phyloP scores from a whole-genome alignment of 495 filamentous ascomycete genomes.

The Hypoxylon crocopeplum region DNA sequence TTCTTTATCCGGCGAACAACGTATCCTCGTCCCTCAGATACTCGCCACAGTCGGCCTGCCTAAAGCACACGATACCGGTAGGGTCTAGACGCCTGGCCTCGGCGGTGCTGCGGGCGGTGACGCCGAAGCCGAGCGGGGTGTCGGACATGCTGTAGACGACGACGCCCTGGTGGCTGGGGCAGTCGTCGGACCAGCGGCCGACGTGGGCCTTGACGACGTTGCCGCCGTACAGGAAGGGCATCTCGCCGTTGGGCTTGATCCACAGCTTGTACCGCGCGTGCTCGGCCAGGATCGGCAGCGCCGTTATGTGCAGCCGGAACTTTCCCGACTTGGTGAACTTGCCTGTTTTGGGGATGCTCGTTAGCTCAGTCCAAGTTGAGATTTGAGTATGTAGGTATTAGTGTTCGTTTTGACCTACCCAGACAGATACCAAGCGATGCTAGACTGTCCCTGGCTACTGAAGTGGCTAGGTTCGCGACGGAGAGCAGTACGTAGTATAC shows the following conservation, averaged over 20 bases:
- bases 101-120: constrained; percentile 80
- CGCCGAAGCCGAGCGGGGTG: constrained; percentile 75
- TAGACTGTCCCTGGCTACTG: constrained; percentile 76
- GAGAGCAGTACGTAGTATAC: constrained; percentile 89
- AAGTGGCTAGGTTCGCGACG: constrained; percentile 88
- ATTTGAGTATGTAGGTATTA: neutral
- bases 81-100: constrained; percentile 85
- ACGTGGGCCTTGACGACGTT: constrained; percentile 93
- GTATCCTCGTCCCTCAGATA: constrained; percentile 83
- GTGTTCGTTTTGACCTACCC: constrained; percentile 44
- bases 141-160: constrained; percentile 80
- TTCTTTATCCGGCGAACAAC: constrained; percentile 53
- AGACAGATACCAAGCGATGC: constrained; percentile 86
- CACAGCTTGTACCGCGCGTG: constrained; percentile 94
- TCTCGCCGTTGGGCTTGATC: constrained; percentile 93
- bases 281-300: constrained; percentile 82
- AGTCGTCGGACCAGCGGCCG: constrained; percentile 86
- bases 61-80: constrained; percentile 82
- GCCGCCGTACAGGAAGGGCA: constrained; percentile 91
- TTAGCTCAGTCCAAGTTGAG: constrained; percentile 1
- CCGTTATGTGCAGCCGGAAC: constrained; percentile 83
- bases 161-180: constrained; percentile 77
- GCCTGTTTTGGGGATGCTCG: constrained; percentile 41
- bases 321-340: constrained; percentile 95
- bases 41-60: constrained; percentile 89